These are phyloP conservation scores for Colletotrichum navitas DNA, from an alignment of 2,329 filamentous ascomycete genomes.

Conservation along the genomic window DNA sequence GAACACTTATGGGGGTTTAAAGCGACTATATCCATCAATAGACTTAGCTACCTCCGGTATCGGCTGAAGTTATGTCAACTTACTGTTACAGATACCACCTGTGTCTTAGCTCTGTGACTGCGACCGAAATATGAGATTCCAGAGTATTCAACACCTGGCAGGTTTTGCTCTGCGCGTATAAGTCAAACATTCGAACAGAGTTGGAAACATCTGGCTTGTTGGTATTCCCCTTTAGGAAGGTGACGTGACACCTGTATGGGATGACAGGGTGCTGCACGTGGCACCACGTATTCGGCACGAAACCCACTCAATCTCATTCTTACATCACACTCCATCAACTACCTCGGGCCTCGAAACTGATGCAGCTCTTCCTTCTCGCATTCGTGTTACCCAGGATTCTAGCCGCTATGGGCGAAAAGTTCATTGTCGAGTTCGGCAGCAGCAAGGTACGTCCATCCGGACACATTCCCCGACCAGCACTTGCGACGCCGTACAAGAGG, in stretches of 20 bases:
- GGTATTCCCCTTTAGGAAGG: slow-evolving; percentile 1
- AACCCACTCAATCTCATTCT: not conserved
- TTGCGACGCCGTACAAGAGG: too few species aligned
- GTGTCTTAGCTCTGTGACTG: not conserved
- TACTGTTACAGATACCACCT: too few species aligned
- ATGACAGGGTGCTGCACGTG: slow-evolving; percentile 3
- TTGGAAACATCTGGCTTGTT: too few species aligned
- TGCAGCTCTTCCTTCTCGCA: not conserved
- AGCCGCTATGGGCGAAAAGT: slow-evolving; percentile 36
- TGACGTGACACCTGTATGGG: not conserved
- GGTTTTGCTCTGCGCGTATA: not conserved
- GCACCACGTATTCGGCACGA: not conserved
- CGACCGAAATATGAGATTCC: not conserved
- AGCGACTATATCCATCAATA: too few species aligned
- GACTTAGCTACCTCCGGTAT: too few species aligned
- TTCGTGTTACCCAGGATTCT: not conserved
- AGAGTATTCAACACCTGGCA: not conserved
- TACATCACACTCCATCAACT: not conserved
- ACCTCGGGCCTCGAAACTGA: not conserved
- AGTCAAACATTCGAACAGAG: not conserved
- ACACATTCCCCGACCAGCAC: too few species aligned
- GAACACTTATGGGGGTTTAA: too few species aligned
- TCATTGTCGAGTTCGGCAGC: slow-evolving; percentile 40
- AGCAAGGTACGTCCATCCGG: slow-evolving; percentile 11
- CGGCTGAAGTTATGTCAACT: too few species aligned